Evolutionary conservation across 306 rosid species (phyloP).

Genomic region (Cicer bijugum): DNA sequence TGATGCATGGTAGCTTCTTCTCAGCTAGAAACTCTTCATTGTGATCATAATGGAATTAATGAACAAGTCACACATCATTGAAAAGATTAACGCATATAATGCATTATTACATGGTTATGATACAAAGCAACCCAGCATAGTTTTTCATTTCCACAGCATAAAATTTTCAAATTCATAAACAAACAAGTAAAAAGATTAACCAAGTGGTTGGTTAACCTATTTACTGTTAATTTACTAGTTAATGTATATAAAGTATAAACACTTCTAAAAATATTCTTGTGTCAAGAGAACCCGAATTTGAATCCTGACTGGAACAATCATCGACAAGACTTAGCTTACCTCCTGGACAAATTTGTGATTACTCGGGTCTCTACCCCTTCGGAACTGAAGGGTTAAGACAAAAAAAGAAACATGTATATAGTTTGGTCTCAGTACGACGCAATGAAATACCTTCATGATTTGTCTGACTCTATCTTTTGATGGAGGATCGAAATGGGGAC

Average conservation of each 20-base stretch:
- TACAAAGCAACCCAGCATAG: neutral
- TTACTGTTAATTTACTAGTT: too few relatives aligned
- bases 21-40: neutral
- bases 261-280: too few relatives aligned
- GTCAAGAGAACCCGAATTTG: too few relatives aligned
- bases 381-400: too few relatives aligned
- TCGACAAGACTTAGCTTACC: too few relatives aligned
- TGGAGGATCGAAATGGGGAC: constrained; percentile 88
- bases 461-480: constrained; percentile 58
- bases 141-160: constrained; percentile 3
- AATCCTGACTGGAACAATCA: too few relatives aligned
- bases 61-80: neutral
- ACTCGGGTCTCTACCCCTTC: too few relatives aligned
- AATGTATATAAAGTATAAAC: too few relatives aligned
- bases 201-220: too few relatives aligned
- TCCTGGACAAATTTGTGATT: too few relatives aligned
- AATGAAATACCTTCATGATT: constrained; percentile 62
- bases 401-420: neutral
- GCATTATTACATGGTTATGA: constrained; percentile 7
- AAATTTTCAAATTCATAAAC: constrained; percentile 6
- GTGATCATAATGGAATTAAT: constrained; percentile 18
- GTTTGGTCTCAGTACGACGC: constrained; percentile 38
- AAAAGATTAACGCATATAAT: neutral
- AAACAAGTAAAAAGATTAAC: neutral
- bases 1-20: neutral